phyloP scores from a whole-genome alignment of 352 stramenopile genomes.

The Thraustotheca clavata region DNA sequence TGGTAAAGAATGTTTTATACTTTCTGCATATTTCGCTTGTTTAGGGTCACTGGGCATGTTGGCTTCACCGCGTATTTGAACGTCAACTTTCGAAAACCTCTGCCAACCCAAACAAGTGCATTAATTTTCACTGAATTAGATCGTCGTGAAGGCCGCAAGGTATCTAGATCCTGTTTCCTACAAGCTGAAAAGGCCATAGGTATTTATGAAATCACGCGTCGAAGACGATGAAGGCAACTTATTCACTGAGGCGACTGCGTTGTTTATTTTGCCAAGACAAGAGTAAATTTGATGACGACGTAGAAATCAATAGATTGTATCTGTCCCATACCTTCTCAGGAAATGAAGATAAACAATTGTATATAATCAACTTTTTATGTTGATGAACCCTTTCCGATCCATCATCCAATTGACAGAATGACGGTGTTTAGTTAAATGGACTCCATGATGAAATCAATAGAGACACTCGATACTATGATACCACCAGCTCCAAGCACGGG shows the following conservation, averaged over 20 bases:
- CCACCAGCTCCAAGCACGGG: no score
- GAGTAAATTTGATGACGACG: no score
- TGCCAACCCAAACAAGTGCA: constrained; percentile 1
- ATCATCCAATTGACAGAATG: no score
- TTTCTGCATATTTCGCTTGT: not conserved
- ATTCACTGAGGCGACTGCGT: constrained; percentile 10
- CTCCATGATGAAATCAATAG: no score
- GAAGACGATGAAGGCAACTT: constrained; percentile 18
- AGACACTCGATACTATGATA: no score
- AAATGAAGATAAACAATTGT: no score
- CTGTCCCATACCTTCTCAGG: no score
- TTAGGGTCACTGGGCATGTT: constrained; percentile 14
- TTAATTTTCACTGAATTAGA: constrained; percentile 19
- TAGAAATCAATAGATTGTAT: no score
- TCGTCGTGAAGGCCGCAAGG: constrained; percentile 9
- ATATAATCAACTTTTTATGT: no score
- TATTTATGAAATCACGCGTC: constrained; percentile 17
- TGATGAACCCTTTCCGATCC: no score
- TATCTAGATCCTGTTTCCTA: not conserved
- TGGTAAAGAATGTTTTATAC: constrained; percentile 9
- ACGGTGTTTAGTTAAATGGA: no score
- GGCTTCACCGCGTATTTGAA: constrained; percentile 19
- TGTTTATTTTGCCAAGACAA: constrained; percentile 17
- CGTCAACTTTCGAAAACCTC: constrained; percentile 20
- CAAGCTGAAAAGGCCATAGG: not conserved